These are phyloP conservation scores for Discostella stelligeroides DNA, from an alignment of 108 stramenopile genomes.

Conservation along the genomic window DNA sequence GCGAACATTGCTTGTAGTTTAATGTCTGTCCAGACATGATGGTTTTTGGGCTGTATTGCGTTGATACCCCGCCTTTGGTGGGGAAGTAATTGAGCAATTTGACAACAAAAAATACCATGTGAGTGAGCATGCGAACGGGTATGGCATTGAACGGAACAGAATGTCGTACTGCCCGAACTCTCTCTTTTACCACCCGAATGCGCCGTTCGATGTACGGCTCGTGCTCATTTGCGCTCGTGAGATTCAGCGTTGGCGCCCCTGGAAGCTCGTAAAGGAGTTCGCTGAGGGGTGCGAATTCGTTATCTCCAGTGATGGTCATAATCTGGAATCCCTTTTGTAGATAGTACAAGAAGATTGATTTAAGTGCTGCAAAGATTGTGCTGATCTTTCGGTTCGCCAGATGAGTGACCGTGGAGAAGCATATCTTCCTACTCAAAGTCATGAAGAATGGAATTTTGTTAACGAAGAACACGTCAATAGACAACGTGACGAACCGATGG, in stretches of 20 bases:
- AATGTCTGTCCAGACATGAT: slow-evolving; percentile 11
- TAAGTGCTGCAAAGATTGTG: slow-evolving; percentile 8
- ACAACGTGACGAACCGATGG: background rate
- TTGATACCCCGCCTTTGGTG: slow-evolving; percentile 5
- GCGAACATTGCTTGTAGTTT: slow-evolving; percentile 9
- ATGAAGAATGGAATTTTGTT: slow-evolving; percentile 40
- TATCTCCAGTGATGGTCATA: slow-evolving; percentile 11
- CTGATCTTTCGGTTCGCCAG: background rate
- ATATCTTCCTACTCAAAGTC: slow-evolving; percentile 29
- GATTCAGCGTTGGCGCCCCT: slow-evolving; percentile 6
- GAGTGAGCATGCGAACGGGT: too few relatives aligned
- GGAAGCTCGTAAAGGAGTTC: slow-evolving; percentile 11
- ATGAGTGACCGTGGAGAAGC: slow-evolving; percentile 29
- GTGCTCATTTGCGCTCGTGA: slow-evolving; percentile 6
- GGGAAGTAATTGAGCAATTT: slow-evolving; percentile 10
- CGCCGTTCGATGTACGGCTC: slow-evolving; percentile 4
- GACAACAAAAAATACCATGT: too few relatives aligned
- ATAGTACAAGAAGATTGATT: slow-evolving; percentile 15
- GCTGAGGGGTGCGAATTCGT: slow-evolving; percentile 19
- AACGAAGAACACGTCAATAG: slow-evolving; percentile 27
- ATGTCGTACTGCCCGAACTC: background rate
- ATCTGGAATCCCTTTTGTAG: slow-evolving; percentile 26
- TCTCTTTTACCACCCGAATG: too few relatives aligned
- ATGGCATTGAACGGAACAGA: slow-evolving; percentile 4
- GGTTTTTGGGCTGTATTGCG: slow-evolving; percentile 4